Evolutionary conservation across 345 rosid genomes (phyloP).

Genomic region (Lepidium sativum): DNA sequence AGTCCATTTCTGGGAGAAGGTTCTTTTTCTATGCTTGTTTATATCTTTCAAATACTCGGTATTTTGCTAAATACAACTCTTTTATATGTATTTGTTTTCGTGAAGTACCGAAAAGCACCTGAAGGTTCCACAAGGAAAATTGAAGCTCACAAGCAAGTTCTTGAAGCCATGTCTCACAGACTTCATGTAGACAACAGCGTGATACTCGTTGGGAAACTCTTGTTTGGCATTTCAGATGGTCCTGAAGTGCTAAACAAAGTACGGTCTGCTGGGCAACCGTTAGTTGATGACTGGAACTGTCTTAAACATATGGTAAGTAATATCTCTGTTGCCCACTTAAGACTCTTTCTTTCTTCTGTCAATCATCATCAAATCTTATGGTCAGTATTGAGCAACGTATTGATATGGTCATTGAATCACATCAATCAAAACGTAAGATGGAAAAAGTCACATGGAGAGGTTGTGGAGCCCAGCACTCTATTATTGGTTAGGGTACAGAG

Average conservation of each 20-base stretch:
- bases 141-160: slow-evolving; percentile 69
- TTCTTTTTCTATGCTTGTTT: slow-evolving; percentile 18
- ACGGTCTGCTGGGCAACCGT: slow-evolving; percentile 73
- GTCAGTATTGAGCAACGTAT: slow-evolving; percentile 1
- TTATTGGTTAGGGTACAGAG: not conserved
- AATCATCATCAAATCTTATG: not conserved
- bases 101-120: slow-evolving; percentile 86
- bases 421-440: not conserved
- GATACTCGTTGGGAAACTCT: slow-evolving; percentile 69
- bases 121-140: slow-evolving; percentile 71
- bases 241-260: slow-evolving; percentile 49
- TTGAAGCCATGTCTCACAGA: slow-evolving; percentile 91
- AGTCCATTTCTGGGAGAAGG: slow-evolving; percentile 94
- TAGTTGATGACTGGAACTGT: slow-evolving; percentile 95
- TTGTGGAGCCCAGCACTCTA: slow-evolving; percentile 13
- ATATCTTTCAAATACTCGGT: not conserved
- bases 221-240: slow-evolving; percentile 70
- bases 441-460: not conserved
- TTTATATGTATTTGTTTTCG: slow-evolving; percentile 1
- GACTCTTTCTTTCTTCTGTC: not conserved
- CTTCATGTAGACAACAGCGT: slow-evolving; percentile 78
- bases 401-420: not conserved
- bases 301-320: slow-evolving; percentile 58
- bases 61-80: not conserved
- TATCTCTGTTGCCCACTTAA: not conserved